A percentile compares a stretch with the other conserved stretches of the same genome.
phyloP scores from a whole-genome alignment of 192 early-diverging fungal species.

The Backusella tuberculispora region DNA sequence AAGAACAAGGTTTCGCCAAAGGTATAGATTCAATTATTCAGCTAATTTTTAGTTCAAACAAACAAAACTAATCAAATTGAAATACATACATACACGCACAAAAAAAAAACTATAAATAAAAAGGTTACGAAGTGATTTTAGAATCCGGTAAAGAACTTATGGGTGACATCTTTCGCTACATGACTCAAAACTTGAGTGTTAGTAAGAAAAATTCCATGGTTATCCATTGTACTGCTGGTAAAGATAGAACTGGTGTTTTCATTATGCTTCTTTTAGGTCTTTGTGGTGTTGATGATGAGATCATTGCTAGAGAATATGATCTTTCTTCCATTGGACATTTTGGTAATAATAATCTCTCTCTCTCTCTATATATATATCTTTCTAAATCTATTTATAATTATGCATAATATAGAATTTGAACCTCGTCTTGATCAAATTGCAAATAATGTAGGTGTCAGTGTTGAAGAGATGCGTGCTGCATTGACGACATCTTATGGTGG shows the following conservation, averaged over 20 bases:
- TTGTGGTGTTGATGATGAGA: constrained; percentile 68
- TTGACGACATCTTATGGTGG: constrained; percentile 31
- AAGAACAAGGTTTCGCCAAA: constrained; percentile 17
- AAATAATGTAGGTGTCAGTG: constrained; percentile 10
- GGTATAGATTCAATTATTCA: not conserved
- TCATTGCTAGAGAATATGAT: constrained; percentile 68
- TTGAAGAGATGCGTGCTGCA: constrained; percentile 33
- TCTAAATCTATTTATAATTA: no score
- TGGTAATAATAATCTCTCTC: constrained; percentile 30
- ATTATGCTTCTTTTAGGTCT: constrained; percentile 60
- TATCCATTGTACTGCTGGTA: constrained; percentile 74
- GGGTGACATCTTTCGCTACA: constrained; percentile 46
- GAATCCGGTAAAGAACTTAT: constrained; percentile 45
- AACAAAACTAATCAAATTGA: no score
- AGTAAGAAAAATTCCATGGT: constrained; percentile 44
- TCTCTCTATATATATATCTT: not conserved
- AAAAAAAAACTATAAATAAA: not conserved
- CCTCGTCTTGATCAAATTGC: constrained; percentile 31
- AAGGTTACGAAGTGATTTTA: constrained; percentile 51
- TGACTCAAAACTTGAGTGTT: constrained; percentile 40
- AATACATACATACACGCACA: no score
- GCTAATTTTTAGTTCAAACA: not conserved
- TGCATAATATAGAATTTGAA: constrained; percentile 18
- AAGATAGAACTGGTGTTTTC: constrained; percentile 69
- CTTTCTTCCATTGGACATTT: constrained; percentile 48